These are phyloP conservation scores for Nicotiana rustica DNA, from an alignment of 305 asterid species.

Conservation along the genomic window DNA sequence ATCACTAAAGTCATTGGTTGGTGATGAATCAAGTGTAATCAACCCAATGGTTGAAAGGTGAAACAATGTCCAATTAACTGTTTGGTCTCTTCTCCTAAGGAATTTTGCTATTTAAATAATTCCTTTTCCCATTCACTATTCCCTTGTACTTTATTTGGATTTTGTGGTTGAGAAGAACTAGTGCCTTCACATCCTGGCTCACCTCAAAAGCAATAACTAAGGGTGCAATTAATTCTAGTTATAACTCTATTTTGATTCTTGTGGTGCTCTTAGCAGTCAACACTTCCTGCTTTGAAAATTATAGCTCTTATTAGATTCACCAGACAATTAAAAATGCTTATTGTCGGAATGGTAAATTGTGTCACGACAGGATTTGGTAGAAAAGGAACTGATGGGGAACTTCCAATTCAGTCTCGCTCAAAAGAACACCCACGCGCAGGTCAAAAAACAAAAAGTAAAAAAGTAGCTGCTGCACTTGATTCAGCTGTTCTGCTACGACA, in stretches of 20 bases:
- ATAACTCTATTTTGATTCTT: neutral
- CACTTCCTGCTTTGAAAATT: neutral
- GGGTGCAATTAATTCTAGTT: neutral
- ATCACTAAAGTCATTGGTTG: neutral
- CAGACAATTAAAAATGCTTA: neutral
- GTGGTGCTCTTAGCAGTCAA: neutral
- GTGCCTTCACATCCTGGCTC: neutral
- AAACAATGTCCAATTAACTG: neutral
- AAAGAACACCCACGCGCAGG: constrained; percentile 21
- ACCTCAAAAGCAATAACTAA: neutral
- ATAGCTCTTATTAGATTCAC: neutral
- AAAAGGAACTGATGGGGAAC: neutral
- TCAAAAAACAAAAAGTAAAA: constrained; percentile 41
- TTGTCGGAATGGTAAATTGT: neutral
- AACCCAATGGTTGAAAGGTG: neutral
- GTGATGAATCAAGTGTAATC: neutral
- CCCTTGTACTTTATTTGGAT: neutral
- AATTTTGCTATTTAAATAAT: neutral
- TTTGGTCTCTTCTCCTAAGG: neutral
- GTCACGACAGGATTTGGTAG: neutral
- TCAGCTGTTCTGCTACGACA: constrained; percentile 39
- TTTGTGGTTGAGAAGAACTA: neutral
- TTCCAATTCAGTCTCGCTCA: neutral
- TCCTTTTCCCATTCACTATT: neutral
- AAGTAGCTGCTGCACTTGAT: constrained; percentile 34